phyloP scores from a whole-genome alignment of 2,329 filamentous ascomycete genomes.

The Aschersonia sp. region DNA sequence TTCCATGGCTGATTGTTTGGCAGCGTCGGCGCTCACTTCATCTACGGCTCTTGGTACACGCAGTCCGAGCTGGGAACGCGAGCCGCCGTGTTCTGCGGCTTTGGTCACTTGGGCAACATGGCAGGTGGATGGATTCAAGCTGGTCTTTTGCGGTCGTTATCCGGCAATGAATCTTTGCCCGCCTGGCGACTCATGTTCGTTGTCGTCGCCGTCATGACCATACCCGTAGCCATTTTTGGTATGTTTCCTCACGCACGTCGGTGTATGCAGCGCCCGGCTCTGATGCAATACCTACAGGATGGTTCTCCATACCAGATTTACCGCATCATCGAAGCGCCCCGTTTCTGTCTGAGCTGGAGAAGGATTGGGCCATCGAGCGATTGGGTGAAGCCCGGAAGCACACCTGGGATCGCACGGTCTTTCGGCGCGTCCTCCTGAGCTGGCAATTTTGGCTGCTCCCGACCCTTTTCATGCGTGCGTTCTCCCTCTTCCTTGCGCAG shows the following conservation, averaged over 20 bases:
- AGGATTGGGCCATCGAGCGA: constrained; percentile 20
- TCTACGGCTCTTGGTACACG: constrained; percentile 29
- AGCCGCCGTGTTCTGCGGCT: constrained; percentile 25
- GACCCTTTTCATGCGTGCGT: constrained; percentile 27
- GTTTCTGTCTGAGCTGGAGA: constrained; percentile 20
- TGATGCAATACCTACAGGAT: constrained; percentile 14
- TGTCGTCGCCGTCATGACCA: constrained; percentile 19
- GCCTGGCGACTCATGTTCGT: constrained; percentile 29
- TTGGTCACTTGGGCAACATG: constrained; percentile 27
- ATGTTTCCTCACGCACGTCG: neutral
- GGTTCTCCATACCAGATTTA: constrained; percentile 28
- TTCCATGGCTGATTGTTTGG: neutral
- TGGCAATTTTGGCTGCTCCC: constrained; percentile 31
- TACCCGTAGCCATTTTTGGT: constrained; percentile 25
- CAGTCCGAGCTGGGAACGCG: constrained; percentile 24
- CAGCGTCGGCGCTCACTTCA: constrained; percentile 26
- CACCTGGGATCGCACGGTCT: constrained; percentile 4
- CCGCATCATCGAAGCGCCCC: constrained; percentile 24
- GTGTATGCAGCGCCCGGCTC: neutral
- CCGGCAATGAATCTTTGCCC: constrained; percentile 16
- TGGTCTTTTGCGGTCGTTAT: constrained; percentile 19
- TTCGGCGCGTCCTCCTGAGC: constrained; percentile 13
- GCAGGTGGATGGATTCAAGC: constrained; percentile 30
- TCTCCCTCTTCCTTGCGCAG: neutral
- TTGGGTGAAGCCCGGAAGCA: constrained; percentile 15